Evolutionary conservation across 164 flowering plant species (phyloP).

Genomic region (Kalanchoe fedtschenkoi): DNA sequence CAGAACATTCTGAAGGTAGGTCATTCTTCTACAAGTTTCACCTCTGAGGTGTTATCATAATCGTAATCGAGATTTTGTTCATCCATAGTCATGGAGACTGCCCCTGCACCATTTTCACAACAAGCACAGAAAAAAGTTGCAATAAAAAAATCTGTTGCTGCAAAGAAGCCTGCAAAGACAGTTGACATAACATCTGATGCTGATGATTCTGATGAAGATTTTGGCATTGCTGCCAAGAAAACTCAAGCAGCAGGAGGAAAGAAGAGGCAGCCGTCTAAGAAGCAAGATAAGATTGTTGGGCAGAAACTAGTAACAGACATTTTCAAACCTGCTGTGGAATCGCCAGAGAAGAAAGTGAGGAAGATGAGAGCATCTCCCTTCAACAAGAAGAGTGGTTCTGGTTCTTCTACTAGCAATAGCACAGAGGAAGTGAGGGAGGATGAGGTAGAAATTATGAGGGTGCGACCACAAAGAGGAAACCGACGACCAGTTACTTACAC

Average conservation of each 20-base stretch:
- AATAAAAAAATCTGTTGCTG: slow-evolving; percentile 33
- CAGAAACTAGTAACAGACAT: slow-evolving; percentile 61
- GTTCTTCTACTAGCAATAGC: slow-evolving; percentile 18
- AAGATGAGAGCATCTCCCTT: slow-evolving; percentile 83
- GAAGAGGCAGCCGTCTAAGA: slow-evolving; percentile 33
- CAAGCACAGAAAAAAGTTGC: slow-evolving; percentile 33
- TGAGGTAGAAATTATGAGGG: slow-evolving; percentile 19
- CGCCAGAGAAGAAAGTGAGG: slow-evolving; percentile 81
- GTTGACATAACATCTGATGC: slow-evolving; percentile 30
- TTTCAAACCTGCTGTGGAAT: slow-evolving; percentile 42
- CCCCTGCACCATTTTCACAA: slow-evolving; percentile 17
- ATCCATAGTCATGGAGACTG: slow-evolving; percentile 38
- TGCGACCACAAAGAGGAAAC: slow-evolving; percentile 51
- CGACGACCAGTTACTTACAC: slow-evolving; percentile 33
- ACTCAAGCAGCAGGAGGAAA: slow-evolving; percentile 30
- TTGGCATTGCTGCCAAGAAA: slow-evolving; percentile 34
- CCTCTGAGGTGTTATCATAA: too few relatives aligned
- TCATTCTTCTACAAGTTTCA: background rate
- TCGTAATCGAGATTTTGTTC: background rate
- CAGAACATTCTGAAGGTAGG: slow-evolving; percentile 52
- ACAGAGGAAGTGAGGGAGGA: slow-evolving; percentile 19
- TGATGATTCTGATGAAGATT: slow-evolving; percentile 29
- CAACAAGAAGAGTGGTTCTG: slow-evolving; percentile 84
- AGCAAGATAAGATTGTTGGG: slow-evolving; percentile 13
- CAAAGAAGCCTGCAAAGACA: too few relatives aligned